These are phyloP conservation scores for Kalaharituber pfeilii DNA, from an alignment of 2,329 filamentous ascomycete genomes.

Conservation along the genomic window DNA sequence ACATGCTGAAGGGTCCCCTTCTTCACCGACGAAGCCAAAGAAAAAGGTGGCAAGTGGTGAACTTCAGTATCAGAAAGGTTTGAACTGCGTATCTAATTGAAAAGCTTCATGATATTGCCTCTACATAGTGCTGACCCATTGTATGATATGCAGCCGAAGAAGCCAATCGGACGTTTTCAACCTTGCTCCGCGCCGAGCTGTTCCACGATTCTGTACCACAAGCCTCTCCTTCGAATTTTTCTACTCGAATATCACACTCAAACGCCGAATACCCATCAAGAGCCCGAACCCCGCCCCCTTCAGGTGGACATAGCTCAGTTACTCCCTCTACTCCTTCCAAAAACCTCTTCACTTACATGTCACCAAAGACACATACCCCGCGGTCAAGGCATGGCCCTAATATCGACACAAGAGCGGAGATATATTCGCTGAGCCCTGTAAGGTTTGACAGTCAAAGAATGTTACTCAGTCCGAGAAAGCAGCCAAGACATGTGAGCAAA, in stretches of 20 bases:
- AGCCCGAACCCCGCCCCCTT: constrained; percentile 19
- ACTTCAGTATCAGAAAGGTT: constrained; percentile 85
- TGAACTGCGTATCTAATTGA: constrained; percentile 24
- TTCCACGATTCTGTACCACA: constrained; percentile 86
- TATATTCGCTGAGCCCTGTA: constrained; percentile 90
- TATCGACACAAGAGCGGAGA: constrained; percentile 72
- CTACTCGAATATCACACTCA: constrained; percentile 36
- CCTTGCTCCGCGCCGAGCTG: constrained; percentile 70
- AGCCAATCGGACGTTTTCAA: constrained; percentile 84
- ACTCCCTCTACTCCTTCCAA: constrained; percentile 94
- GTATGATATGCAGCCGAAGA: constrained; percentile 71
- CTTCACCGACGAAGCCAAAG: constrained; percentile 71
- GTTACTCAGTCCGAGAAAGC: constrained; percentile 73
- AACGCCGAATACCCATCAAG: constrained; percentile 5
- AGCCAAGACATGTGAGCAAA: constrained; percentile 79
- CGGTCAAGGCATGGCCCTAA: constrained; percentile 77
- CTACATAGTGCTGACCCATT: background rate
- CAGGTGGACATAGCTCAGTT: constrained; percentile 18
- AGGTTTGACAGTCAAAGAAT: constrained; percentile 85
- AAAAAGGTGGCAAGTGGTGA: constrained; percentile 76
- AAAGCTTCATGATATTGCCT: constrained; percentile 5
- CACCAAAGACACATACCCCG: constrained; percentile 49
- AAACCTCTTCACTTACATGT: constrained; percentile 87
- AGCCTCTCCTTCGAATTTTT: constrained; percentile 45
- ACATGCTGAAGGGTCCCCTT: constrained; percentile 81